Conservation (phyloP, 2,329 filamentous ascomycete genomes). For the Aspergillus fijiensis region DNA sequence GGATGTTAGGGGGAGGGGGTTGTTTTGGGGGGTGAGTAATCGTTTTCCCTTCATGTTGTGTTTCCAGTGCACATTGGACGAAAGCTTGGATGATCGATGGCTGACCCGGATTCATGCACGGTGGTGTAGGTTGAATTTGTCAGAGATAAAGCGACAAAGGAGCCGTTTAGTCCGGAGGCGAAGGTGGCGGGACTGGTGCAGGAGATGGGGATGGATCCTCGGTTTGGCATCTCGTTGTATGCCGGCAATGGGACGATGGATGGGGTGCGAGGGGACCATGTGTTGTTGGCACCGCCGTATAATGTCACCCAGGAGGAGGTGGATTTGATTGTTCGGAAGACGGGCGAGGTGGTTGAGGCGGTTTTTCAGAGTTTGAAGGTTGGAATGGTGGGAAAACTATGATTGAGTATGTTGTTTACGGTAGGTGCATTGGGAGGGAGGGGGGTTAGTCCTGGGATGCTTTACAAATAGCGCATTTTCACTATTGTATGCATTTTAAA, state of each 20-base stretch:
- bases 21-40: constrained; percentile 58
- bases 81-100: not conserved
- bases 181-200: constrained; percentile 52
- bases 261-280: constrained; percentile 62
- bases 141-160: constrained; percentile 53
- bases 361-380: constrained; percentile 39
- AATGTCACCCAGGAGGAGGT: constrained; percentile 60
- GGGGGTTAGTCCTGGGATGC: too few relatives aligned
- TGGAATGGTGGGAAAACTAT: not conserved
- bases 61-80: not conserved
- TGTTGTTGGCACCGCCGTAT: constrained; percentile 69
- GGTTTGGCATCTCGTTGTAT: constrained; percentile 60
- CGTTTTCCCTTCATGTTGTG: not conserved
- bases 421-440: not conserved
- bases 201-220: constrained; percentile 47
- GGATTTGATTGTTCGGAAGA: constrained; percentile 53
- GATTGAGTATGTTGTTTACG: not conserved
- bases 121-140: constrained; percentile 55
- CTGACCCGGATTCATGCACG: not conserved
- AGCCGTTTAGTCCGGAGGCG: constrained; percentile 50
- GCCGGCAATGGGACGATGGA: constrained; percentile 63
- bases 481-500: too few relatives aligned
- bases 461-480: too few relatives aligned
- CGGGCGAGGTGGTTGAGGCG: constrained; percentile 54
- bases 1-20: constrained; percentile 57